phyloP scores from a whole-genome alignment of 2,329 filamentous ascomycete genomes.

The Alternaria metachromatica region DNA sequence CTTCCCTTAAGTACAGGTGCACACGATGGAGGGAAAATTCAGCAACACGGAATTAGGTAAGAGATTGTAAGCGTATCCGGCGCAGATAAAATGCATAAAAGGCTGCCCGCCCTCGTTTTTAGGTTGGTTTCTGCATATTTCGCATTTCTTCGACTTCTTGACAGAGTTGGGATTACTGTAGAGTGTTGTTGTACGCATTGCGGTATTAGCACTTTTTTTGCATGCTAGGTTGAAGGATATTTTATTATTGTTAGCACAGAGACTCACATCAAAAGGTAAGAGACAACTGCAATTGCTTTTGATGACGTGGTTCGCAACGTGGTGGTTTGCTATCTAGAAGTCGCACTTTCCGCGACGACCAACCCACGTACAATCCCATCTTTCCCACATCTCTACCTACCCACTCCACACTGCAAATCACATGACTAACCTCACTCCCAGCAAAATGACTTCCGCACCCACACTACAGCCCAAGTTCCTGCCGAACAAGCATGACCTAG shows the following conservation, averaged over 20 bases:
- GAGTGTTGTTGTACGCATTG: not conserved
- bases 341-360: not conserved
- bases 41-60: constrained; percentile 45
- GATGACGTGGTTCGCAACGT: not conserved
- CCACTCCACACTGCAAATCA: not conserved
- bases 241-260: not conserved
- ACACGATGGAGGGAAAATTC: constrained; percentile 36
- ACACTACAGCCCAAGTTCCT: constrained; percentile 77
- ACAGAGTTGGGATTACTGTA: not conserved
- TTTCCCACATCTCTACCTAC: not conserved
- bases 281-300: not conserved
- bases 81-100: constrained; percentile 46
- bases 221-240: not conserved
- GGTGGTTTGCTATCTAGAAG: not conserved
- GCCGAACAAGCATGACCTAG: constrained; percentile 77
- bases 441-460: constrained; percentile 61
- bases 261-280: not conserved
- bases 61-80: constrained; percentile 28
- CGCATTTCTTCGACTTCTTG: not conserved
- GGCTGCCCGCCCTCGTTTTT: constrained; percentile 25
- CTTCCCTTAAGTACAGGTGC: constrained; percentile 45
- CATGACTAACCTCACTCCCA: constrained; percentile 3
- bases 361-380: constrained; percentile 1
- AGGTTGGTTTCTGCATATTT: not conserved
- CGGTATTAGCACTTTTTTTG: not conserved